Conservation (phyloP, 176 grass and related monocot species). For the Dendrocalamus sinicus region DNA sequence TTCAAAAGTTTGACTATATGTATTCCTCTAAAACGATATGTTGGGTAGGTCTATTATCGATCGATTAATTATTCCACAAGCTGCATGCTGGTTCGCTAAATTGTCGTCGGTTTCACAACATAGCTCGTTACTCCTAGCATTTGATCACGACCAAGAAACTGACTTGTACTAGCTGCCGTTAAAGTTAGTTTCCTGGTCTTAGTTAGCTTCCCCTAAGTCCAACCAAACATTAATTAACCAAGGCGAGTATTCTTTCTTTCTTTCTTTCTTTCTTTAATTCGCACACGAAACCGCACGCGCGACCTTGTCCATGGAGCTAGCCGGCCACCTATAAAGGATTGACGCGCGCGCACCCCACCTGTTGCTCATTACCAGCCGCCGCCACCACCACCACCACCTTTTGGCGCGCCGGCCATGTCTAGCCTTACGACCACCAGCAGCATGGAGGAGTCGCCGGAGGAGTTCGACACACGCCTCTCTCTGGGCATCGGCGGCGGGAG, state of each 20-base stretch:
- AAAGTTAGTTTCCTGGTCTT: not conserved
- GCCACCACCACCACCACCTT: not conserved
- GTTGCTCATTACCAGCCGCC: not conserved
- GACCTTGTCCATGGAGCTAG: not conserved
- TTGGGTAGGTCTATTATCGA: too few species aligned
- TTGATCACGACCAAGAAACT: not conserved
- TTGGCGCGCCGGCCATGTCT: slow-evolving; percentile 40
- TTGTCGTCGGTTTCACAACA: not conserved
- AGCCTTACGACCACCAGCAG: slow-evolving; percentile 42
- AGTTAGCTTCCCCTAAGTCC: not conserved
- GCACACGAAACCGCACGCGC: slow-evolving; percentile 24
- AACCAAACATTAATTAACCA: not conserved
- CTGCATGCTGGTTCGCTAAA: not conserved
- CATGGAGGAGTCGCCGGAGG: slow-evolving; percentile 24
- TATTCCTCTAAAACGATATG: too few species aligned
- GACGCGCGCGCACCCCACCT: not conserved
- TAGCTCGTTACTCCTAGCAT: not conserved
- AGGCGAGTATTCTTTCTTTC: not conserved
- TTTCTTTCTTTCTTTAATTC: not conserved
- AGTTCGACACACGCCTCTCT: slow-evolving; percentile 44
- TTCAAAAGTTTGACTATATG: too few species aligned
- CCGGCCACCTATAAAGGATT: slow-evolving; percentile 29
- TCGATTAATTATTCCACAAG: too few species aligned
- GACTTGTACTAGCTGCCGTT: not conserved
- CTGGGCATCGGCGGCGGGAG: slow-evolving; percentile 21